Evolutionary conservation across 192 early-diverging fungal genomes (phyloP), one percentile per base, ranked within the genome.

Genomic region (Entophlyctis helioformis): DNA sequence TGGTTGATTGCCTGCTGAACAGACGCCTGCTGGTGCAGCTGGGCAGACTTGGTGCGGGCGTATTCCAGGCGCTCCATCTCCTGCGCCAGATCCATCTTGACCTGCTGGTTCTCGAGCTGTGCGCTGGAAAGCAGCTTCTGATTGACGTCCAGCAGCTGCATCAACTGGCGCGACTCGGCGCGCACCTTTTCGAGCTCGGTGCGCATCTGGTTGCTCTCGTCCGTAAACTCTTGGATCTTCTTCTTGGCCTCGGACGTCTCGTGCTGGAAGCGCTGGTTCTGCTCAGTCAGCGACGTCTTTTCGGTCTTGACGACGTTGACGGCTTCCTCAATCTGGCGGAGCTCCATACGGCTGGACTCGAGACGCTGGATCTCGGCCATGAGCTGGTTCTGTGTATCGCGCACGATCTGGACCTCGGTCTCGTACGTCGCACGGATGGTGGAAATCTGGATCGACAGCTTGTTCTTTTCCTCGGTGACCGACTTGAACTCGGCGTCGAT

Each of bases 81-180:
- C 15, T 42, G 10, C 31, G 57, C 20, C 25, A 60, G 31, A 20
- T 85, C 69, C 15, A 53, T 50, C 34, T 79, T 56, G 32, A 80
- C 40, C 38, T 69, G 64, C 44, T 82, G 69, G 39, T 81, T 69
- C 36, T 86, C 80, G 10, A 59, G 63, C 22, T 79, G 75, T 19
- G 75, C 74, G 31, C 64, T 62, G 1, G 62, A 51, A 7, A 84
- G 54, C 42, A 80, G 67, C 37, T 80, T 65, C 31, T 67, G 63
- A 37, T 83, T 81, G 45, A 86, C 73, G 56, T 80, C 80, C 5
- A 80, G 43, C 36, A 74, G 47, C 39, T 74, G 65, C 39, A 67
- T 57, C 38, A 83, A 78, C 31, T 77, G 63, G 37, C 68, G 69
- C n/a, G 66, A 54, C 18, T 85, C 71, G 29, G 57, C 65, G 45